Evolutionary conservation across 768 basidiomycete genomes (phyloP).

Genomic region (Trametes maxima): DNA sequence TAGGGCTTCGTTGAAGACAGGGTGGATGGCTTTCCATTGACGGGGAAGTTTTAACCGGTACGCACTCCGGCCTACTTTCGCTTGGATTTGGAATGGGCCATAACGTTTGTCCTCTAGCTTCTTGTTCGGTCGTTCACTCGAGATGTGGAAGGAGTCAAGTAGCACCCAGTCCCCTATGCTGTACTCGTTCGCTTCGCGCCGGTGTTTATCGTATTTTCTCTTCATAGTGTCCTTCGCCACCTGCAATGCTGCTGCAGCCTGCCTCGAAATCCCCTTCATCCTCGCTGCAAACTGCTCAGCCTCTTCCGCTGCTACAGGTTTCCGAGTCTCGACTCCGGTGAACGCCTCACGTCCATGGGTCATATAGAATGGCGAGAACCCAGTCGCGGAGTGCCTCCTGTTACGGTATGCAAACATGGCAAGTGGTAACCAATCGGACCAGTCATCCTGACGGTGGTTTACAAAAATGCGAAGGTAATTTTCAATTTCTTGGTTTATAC

Average conservation of each 20-base stretch:
- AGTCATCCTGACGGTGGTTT: conserved; percentile 38
- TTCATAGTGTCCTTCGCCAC: conserved; percentile 33
- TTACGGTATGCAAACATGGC: conserved; percentile 42
- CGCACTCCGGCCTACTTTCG: conserved; percentile 25
- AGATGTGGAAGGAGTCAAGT: conserved; percentile 31
- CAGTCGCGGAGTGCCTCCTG: conserved; percentile 31
- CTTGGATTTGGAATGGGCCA: conserved; percentile 30
- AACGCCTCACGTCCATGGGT: conserved; percentile 28
- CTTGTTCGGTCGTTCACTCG: conserved; percentile 26
- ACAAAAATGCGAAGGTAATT: conserved; percentile 40
- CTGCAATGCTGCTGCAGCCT: conserved; percentile 16
- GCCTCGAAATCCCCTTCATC: background rate
- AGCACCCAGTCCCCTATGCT: conserved; percentile 30
- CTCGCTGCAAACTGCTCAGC: background rate
- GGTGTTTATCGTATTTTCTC: conserved; percentile 19
- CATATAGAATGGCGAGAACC: conserved; percentile 37
- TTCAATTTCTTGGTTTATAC: conserved; percentile 43
- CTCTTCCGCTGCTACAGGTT: conserved; percentile 6
- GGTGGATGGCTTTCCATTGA: conserved; percentile 29
- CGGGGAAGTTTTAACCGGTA: conserved; percentile 30
- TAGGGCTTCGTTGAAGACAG: conserved; percentile 27
- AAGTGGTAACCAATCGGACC: conserved; percentile 36
- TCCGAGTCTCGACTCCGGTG: conserved; percentile 5
- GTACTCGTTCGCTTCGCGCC: background rate
- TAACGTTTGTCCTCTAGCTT: conserved; percentile 28